phyloP scores from a whole-genome alignment of 2,329 filamentous ascomycete genomes.

The Beauveria caledonica region DNA sequence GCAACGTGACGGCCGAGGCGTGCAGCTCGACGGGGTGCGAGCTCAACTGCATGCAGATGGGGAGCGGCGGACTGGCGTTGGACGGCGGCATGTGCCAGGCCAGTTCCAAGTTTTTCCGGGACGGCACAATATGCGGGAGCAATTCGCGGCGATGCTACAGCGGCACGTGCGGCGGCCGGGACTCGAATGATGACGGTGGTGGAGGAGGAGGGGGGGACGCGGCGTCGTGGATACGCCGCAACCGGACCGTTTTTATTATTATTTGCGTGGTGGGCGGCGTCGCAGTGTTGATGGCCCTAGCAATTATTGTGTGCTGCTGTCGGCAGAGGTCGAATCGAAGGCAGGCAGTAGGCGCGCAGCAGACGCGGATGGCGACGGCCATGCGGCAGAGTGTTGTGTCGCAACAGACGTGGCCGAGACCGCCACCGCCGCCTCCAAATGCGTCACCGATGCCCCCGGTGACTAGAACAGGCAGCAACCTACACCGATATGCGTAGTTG shows the following conservation, averaged over 20 bases:
- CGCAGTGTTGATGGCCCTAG: not conserved
- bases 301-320: not conserved
- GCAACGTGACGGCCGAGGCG: slow-evolving; percentile 50
- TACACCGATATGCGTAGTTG: slow-evolving; percentile 4
- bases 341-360: not conserved
- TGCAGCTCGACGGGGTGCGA: slow-evolving; percentile 35
- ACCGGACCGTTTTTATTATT: slow-evolving; percentile 6
- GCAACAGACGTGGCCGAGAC: not conserved
- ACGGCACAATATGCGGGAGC: slow-evolving; percentile 69
- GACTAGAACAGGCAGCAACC: slow-evolving; percentile 3
- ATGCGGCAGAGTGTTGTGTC: slow-evolving; percentile 6
- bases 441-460: not conserved
- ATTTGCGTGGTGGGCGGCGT: slow-evolving; percentile 11
- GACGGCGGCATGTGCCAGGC: slow-evolving; percentile 9
- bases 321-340: not conserved
- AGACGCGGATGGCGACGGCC: slow-evolving; percentile 3
- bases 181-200: not conserved
- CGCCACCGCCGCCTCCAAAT: not conserved
- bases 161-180: slow-evolving; percentile 32
- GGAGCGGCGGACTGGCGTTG: not conserved
- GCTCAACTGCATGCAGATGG: slow-evolving; percentile 12
- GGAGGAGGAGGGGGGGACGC: not conserved
- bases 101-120: slow-evolving; percentile 65
- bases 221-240: slow-evolving; percentile 6
- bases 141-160: slow-evolving; percentile 61